Conservation (phyloP, 306 rosid genomes). For the Fragaria ananassa region DNA sequence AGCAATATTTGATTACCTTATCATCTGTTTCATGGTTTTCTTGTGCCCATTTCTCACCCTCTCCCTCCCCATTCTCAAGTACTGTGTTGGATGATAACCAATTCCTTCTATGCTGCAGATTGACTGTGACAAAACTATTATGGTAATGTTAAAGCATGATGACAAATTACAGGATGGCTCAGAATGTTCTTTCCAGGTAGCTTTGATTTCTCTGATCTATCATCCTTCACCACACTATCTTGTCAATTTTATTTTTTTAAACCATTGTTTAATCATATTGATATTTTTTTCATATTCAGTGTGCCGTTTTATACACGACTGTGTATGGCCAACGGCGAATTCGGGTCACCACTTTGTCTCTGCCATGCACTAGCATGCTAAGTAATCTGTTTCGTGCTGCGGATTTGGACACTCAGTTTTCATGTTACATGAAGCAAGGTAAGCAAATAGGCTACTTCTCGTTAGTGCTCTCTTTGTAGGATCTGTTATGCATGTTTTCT, state of each 20-base stretch:
- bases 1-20: neutral
- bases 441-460: conserved; percentile 25
- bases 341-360: conserved; percentile 79
- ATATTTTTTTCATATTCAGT: conserved; percentile 36
- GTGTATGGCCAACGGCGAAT: conserved; percentile 90
- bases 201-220: conserved; percentile 21
- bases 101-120: conserved; percentile 45
- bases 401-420: conserved; percentile 91
- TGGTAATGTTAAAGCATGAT: conserved; percentile 89
- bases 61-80: neutral
- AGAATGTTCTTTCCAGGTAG: conserved; percentile 96
- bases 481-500: neutral
- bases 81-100: neutral
- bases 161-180: conserved; percentile 98
- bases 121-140: conserved; percentile 92
- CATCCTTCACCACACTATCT: neutral
- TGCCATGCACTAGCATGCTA: conserved; percentile 94
- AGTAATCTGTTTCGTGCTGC: conserved; percentile 96
- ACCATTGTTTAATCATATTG: neutral
- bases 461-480: neutral
- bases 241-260: neutral
- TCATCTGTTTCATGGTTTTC: neutral
- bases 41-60: neutral
- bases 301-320: conserved; percentile 98
- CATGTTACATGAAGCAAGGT: conserved; percentile 97